phyloP scores from a whole-genome alignment of 2,329 filamentous ascomycete species.

The Colletotrichum lentis region DNA sequence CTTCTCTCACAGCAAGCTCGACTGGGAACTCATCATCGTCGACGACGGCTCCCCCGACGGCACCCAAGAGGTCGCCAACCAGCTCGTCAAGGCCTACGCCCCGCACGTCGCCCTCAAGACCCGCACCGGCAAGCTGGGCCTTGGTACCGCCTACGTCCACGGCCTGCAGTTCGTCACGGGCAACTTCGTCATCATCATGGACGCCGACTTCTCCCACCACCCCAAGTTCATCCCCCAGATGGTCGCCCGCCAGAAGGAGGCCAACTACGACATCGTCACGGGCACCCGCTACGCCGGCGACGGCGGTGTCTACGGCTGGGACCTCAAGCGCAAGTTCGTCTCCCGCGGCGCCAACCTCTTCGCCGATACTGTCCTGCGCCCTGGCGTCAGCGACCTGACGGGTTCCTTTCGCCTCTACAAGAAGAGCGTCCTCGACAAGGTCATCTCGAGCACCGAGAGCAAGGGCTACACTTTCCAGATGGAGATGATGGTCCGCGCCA shows the following conservation, averaged over 20 bases:
- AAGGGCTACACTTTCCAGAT: constrained; percentile 99
- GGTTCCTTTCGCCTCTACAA: constrained; percentile 96
- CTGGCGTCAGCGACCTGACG: constrained; percentile 94
- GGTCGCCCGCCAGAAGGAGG: constrained; percentile 79
- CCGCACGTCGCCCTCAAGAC: constrained; percentile 84
- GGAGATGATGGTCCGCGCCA: constrained; percentile 98
- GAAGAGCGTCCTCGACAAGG: constrained; percentile 85
- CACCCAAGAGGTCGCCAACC: constrained; percentile 87
- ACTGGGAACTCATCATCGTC: constrained; percentile 98
- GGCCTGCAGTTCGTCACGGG: constrained; percentile 88
- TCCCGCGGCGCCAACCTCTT: constrained; percentile 92
- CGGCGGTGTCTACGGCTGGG: constrained; percentile 95
- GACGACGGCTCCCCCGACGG: constrained; percentile 98
- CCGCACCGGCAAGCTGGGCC: constrained; percentile 93
- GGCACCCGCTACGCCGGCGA: constrained; percentile 92
- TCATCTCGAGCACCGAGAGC: constrained; percentile 88
- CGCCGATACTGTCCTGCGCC: constrained; percentile 90
- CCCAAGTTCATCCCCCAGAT: constrained; percentile 98
- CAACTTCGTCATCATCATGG: constrained; percentile 99
- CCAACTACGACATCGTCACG: constrained; percentile 94
- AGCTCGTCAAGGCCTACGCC: constrained; percentile 86
- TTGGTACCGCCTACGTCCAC: constrained; percentile 95
- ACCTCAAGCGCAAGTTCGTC: constrained; percentile 87
- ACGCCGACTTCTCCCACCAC: constrained; percentile 98
- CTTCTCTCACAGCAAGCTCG: constrained; percentile 71